These are phyloP conservation scores for Lasiodiplodia sp. DNA, from an alignment of 2,329 filamentous ascomycete genomes.

Conservation along the genomic window DNA sequence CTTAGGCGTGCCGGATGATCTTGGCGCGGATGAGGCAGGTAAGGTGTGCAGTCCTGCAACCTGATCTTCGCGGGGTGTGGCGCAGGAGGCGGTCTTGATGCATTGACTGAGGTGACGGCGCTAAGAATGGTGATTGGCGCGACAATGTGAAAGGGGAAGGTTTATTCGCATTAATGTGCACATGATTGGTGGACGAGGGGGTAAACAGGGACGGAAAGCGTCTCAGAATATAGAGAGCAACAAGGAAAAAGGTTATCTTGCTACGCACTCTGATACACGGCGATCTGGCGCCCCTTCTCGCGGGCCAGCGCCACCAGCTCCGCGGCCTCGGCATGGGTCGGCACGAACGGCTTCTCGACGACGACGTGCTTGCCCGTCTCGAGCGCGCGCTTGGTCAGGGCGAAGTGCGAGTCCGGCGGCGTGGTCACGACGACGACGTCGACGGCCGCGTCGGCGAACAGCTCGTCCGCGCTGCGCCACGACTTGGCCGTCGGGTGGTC, in stretches of 20 bases:
- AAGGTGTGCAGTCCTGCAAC: background rate
- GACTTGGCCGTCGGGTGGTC: constrained; percentile 72
- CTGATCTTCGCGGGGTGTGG: background rate
- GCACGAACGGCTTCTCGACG: constrained; percentile 84
- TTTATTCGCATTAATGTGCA: background rate
- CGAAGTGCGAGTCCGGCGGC: constrained; percentile 74
- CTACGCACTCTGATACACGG: constrained; percentile 53
- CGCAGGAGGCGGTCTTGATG: background rate
- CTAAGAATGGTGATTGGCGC: background rate
- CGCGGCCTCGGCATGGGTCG: constrained; percentile 71
- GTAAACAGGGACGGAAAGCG: background rate
- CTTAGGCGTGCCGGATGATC: background rate
- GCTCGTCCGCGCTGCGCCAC: constrained; percentile 67
- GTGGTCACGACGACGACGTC: constrained; percentile 76
- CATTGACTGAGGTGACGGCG: background rate
- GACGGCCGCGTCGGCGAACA: constrained; percentile 71
- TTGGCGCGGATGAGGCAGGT: constrained; percentile 5
- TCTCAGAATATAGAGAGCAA: background rate
- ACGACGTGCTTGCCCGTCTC: constrained; percentile 78
- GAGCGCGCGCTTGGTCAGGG: constrained; percentile 69
- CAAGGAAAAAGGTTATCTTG: background rate
- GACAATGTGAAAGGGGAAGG: background rate
- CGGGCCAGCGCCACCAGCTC: constrained; percentile 59
- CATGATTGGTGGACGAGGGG: background rate
- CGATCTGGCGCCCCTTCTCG: constrained; percentile 50